phyloP scores from a whole-genome alignment of 768 basidiomycete genomes.

The Lanmaoa pseudosensibilis region DNA sequence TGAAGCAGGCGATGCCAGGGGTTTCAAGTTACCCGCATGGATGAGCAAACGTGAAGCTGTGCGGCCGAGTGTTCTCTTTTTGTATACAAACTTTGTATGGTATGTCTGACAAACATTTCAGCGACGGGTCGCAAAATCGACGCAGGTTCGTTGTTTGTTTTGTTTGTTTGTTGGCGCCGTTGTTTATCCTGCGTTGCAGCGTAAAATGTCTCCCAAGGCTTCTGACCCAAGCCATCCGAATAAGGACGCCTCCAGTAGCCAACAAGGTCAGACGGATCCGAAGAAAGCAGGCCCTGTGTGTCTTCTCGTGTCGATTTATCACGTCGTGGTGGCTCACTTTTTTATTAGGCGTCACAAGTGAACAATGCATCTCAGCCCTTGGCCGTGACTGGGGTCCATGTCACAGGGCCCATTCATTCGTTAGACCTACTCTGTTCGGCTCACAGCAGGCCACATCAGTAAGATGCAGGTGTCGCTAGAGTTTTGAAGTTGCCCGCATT shows the following conservation, averaged over 20 bases:
- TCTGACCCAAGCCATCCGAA: too few relatives aligned
- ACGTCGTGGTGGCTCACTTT: too few relatives aligned
- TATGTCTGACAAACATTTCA: neutral
- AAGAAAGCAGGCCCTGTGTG: too few relatives aligned
- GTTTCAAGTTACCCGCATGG: too few relatives aligned
- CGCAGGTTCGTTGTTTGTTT: neutral
- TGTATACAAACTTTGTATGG: neutral
- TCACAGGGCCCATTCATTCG: neutral
- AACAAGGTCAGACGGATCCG: too few relatives aligned
- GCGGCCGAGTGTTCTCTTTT: too few relatives aligned
- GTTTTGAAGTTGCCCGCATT: neutral
- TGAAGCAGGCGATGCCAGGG: too few relatives aligned
- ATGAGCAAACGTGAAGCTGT: too few relatives aligned
- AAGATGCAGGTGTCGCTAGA: neutral
- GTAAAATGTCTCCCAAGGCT: neutral
- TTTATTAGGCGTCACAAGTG: neutral
- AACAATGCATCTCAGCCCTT: neutral
- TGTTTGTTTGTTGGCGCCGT: neutral
- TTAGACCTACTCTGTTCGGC: neutral
- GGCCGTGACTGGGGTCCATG: neutral
- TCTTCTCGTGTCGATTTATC: too few relatives aligned
- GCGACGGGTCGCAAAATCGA: neutral
- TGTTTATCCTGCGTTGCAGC: neutral
- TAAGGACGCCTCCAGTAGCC: too few relatives aligned
- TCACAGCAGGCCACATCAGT: neutral